These are phyloP conservation scores for Rubroboletus pulcherrimus DNA, from an alignment of 768 basidiomycete species.

Conservation along the genomic window DNA sequence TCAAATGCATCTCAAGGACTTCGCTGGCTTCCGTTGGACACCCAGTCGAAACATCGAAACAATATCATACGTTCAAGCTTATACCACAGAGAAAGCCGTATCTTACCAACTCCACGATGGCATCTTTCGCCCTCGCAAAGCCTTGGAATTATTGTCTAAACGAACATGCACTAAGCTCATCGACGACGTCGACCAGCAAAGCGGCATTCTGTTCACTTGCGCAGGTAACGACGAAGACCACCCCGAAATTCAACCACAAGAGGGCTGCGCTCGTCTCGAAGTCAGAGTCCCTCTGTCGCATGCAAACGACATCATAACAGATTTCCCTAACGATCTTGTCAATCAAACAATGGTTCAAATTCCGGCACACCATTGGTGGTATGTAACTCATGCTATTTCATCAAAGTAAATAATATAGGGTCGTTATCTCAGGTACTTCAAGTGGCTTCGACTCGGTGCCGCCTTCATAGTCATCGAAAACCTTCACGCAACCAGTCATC, in stretches of 20 bases:
- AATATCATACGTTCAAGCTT: conserved; percentile 5
- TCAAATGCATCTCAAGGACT: conserved; percentile 5
- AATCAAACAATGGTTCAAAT: not conserved
- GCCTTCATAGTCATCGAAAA: not conserved
- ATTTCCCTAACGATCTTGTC: not conserved
- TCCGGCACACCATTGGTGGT: conserved; percentile 1
- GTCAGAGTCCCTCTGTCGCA: not conserved
- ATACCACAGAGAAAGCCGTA: conserved; percentile 7
- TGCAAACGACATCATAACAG: too few relatives aligned
- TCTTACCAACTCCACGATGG: conserved; percentile 12
- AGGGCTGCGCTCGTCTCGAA: not conserved
- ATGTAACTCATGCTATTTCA: not conserved
- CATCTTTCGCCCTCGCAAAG: not conserved
- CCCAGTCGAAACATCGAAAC: not conserved
- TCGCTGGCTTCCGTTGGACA: conserved; percentile 1
- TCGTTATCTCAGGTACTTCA: conserved; percentile 4
- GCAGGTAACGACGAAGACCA: not conserved
- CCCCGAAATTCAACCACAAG: not conserved
- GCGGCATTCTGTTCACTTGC: not conserved
- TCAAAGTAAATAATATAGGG: too few relatives aligned
- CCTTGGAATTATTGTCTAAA: not conserved
- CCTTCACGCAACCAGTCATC: not conserved
- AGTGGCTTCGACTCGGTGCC: not conserved
- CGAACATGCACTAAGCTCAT: too few relatives aligned
- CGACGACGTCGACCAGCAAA: not conserved